A percentile compares a stretch with the other conserved stretches of the same genome.
phyloP scores from a whole-genome alignment of 306 rosid species.

The Nissolia schottii region DNA sequence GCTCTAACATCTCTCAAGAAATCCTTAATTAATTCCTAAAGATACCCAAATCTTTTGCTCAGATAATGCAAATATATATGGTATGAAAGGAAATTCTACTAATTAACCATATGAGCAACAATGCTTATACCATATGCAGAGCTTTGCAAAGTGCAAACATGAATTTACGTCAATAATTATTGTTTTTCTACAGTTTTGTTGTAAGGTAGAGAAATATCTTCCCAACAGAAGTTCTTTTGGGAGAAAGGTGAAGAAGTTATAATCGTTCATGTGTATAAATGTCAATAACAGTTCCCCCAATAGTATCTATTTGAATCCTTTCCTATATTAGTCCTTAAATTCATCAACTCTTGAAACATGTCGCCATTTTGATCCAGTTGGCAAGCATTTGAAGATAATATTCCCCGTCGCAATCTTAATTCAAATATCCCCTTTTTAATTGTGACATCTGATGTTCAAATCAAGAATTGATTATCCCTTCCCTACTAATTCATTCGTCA shows the following conservation, averaged over 20 bases:
- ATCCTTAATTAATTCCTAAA: not conserved
- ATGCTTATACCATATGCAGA: conserved; percentile 52
- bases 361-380: too few relatives aligned
- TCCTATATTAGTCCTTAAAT: too few relatives aligned
- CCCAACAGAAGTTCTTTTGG: conserved; percentile 6
- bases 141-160: conserved; percentile 50
- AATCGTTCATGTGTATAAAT: too few relatives aligned
- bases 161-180: conserved; percentile 17
- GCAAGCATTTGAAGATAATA: too few relatives aligned
- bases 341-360: too few relatives aligned
- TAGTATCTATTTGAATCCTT: too few relatives aligned
- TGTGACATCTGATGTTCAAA: too few relatives aligned
- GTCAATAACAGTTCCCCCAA: too few relatives aligned
- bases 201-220: not conserved
- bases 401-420: too few relatives aligned
- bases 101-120: not conserved
- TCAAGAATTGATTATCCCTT: too few relatives aligned
- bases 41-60: not conserved
- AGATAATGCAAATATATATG: not conserved
- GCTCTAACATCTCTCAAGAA: not conserved
- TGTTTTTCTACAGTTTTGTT: not conserved
- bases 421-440: too few relatives aligned
- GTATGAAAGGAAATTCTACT: not conserved
- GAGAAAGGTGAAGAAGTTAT: not conserved
- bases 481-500: too few relatives aligned